A percentile compares a stretch with the other conserved stretches of the same genome.
phyloP scores from a whole-genome alignment of 2,329 filamentous ascomycete genomes.

The Aureobasidium sp. region DNA sequence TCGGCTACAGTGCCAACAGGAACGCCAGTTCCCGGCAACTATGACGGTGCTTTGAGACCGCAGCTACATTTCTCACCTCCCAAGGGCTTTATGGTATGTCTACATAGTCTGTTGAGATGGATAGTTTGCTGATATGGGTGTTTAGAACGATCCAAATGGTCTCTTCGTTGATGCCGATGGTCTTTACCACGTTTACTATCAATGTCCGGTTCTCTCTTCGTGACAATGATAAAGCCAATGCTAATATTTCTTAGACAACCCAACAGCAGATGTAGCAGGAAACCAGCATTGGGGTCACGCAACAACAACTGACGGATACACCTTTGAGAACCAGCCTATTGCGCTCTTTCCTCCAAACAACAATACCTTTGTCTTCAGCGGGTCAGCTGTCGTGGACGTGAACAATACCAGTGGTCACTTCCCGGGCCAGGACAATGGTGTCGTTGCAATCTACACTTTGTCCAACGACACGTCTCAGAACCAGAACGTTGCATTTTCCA shows the following conservation, averaged over 20 bases:
- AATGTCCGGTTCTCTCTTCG: slow-evolving; percentile 38
- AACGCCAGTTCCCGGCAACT: slow-evolving; percentile 18
- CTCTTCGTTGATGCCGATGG: slow-evolving; percentile 53
- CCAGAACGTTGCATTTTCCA: slow-evolving; percentile 56
- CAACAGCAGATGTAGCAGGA: slow-evolving; percentile 43
- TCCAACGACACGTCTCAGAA: slow-evolving; percentile 40
- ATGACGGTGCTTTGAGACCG: slow-evolving; percentile 18
- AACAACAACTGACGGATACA: slow-evolving; percentile 52
- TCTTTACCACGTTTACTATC: slow-evolving; percentile 59
- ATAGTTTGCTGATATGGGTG: not conserved
- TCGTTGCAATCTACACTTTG: slow-evolving; percentile 55
- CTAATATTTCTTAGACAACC: slow-evolving; percentile 37
- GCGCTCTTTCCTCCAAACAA: slow-evolving; percentile 53
- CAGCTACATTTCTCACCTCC: slow-evolving; percentile 20
- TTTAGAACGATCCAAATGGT: slow-evolving; percentile 56
- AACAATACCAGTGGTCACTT: slow-evolving; percentile 64
- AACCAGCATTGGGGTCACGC: slow-evolving; percentile 64
- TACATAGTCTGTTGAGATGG: slow-evolving; percentile 19
- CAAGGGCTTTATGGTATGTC: slow-evolving; percentile 16
- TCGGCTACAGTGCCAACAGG: slow-evolving; percentile 13
- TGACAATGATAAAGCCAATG: too few species aligned
- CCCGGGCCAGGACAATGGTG: slow-evolving; percentile 51
- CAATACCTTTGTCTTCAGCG: slow-evolving; percentile 46
- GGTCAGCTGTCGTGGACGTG: slow-evolving; percentile 52
- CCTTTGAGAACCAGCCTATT: slow-evolving; percentile 59